Conservation (phyloP, 208 protist species). For the Acanthamoeba comandoni region DNA sequence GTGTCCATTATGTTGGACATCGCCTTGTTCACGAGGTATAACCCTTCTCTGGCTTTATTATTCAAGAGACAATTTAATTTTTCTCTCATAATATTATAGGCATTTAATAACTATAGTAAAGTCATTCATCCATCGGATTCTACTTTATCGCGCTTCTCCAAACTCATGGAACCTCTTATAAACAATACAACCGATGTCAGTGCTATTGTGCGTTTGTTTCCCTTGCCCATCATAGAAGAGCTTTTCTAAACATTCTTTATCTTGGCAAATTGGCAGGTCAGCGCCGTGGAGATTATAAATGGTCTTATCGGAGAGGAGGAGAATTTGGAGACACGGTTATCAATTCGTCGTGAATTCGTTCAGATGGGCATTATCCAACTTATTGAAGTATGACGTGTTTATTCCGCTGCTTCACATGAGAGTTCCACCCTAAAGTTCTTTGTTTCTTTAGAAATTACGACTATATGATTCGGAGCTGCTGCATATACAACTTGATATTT, state of each 20-base stretch:
- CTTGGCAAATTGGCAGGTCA: constrained; percentile 21
- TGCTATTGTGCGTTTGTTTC: not conserved
- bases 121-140: not conserved
- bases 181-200: not conserved
- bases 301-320: constrained; percentile 50
- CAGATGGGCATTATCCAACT: constrained; percentile 68
- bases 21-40: constrained; percentile 45
- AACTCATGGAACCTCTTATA: constrained; percentile 50
- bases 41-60: not conserved
- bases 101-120: constrained; percentile 24
- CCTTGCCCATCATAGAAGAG: too few relatives aligned
- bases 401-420: too few relatives aligned
- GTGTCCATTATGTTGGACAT: constrained; percentile 42
- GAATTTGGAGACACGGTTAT: constrained; percentile 24
- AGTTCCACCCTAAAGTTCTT: too few relatives aligned
- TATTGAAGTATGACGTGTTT: not conserved
- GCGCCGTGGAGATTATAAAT: constrained; percentile 35
- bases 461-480: constrained; percentile 47
- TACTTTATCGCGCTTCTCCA: not conserved
- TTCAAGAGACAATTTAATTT: not conserved
- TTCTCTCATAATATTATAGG: not conserved
- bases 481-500: constrained; percentile 41
- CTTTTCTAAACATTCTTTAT: too few relatives aligned
- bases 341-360: constrained; percentile 50
- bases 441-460: constrained; percentile 32